Evolutionary conservation across 352 stramenopile genomes (phyloP).

Genomic region (Globisporangium acanthophoron): DNA sequence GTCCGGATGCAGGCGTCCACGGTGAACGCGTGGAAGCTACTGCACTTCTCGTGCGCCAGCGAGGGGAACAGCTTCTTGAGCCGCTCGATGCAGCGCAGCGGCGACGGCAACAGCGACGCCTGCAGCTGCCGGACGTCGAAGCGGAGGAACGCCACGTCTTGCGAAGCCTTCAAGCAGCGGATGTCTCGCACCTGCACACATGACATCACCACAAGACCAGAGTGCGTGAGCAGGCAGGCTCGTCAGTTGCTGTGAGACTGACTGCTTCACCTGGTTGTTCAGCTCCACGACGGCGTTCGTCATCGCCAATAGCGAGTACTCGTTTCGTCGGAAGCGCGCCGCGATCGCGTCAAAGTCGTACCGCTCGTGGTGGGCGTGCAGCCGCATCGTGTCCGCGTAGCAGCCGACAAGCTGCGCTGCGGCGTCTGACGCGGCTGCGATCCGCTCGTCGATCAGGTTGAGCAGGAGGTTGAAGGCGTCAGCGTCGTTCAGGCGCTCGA

Average conservation of each 20-base stretch:
- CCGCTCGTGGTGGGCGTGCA: slow-evolving; percentile 35
- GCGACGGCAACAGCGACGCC: slow-evolving; percentile 32
- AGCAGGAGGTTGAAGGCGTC: slow-evolving; percentile 23
- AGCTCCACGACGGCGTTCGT: slow-evolving; percentile 29
- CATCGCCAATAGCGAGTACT: slow-evolving; percentile 44
- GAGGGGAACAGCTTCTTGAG: slow-evolving; percentile 34
- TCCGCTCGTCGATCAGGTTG: slow-evolving; percentile 36
- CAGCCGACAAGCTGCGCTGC: slow-evolving; percentile 19
- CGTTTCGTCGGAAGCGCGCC: slow-evolving; percentile 27
- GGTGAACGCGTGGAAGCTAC: slow-evolving; percentile 40
- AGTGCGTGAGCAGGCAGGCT: not conserved
- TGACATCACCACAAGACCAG: no score
- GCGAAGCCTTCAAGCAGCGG: slow-evolving; percentile 11
- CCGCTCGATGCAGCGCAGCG: slow-evolving; percentile 27
- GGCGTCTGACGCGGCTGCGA: slow-evolving; percentile 19
- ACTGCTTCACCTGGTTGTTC: slow-evolving; percentile 29
- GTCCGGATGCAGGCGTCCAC: slow-evolving; percentile 30
- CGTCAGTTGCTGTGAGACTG: not conserved
- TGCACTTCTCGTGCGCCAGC: slow-evolving; percentile 39
- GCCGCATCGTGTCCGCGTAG: slow-evolving; percentile 28
- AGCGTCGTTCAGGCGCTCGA: slow-evolving; percentile 32
- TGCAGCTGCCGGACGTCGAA: slow-evolving; percentile 39
- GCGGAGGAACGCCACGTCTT: slow-evolving; percentile 35
- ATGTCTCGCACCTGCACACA: slow-evolving; percentile 16
- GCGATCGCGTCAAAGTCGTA: slow-evolving; percentile 45